phyloP scores from a whole-genome alignment of 2,329 filamentous ascomycete genomes.

The Lasiodiplodia gonubiensis region DNA sequence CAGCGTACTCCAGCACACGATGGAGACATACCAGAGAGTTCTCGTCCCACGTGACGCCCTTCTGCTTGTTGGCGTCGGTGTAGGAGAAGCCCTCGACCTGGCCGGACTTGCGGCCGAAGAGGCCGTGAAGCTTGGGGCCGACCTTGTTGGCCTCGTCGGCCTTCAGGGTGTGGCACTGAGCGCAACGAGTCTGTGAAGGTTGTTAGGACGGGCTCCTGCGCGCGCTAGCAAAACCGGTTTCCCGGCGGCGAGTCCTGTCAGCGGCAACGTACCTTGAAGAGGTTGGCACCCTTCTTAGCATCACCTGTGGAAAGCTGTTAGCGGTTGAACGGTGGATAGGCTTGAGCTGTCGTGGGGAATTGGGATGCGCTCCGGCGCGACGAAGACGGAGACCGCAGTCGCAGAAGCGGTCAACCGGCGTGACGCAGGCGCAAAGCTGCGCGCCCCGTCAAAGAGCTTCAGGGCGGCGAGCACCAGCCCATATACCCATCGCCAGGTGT shows the following conservation, averaged over 20 bases:
- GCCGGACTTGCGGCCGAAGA: slow-evolving; percentile 96
- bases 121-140: slow-evolving; percentile 93
- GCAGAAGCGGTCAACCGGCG: slow-evolving; percentile 14
- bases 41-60: slow-evolving; percentile 88
- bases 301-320: slow-evolving; percentile 67
- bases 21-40: slow-evolving; percentile 71
- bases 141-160: slow-evolving; percentile 94
- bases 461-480: background rate
- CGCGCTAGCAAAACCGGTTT: slow-evolving; percentile 13
- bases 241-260: background rate
- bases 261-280: slow-evolving; percentile 76
- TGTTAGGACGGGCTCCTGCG: slow-evolving; percentile 35
- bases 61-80: slow-evolving; percentile 99
- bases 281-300: slow-evolving; percentile 92
- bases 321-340: background rate
- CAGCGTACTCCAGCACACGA: background rate
- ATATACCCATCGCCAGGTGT: background rate
- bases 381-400: background rate
- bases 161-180: slow-evolving; percentile 97
- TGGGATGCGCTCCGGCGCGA: background rate
- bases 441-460: background rate
- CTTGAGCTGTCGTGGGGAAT: background rate
- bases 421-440: slow-evolving; percentile 16
- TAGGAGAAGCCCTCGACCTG: slow-evolving; percentile 92
- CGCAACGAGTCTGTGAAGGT: slow-evolving; percentile 75